These are phyloP conservation scores for Plicaturopsis crispa DNA, from an alignment of 768 basidiomycete species.

Conservation along the genomic window DNA sequence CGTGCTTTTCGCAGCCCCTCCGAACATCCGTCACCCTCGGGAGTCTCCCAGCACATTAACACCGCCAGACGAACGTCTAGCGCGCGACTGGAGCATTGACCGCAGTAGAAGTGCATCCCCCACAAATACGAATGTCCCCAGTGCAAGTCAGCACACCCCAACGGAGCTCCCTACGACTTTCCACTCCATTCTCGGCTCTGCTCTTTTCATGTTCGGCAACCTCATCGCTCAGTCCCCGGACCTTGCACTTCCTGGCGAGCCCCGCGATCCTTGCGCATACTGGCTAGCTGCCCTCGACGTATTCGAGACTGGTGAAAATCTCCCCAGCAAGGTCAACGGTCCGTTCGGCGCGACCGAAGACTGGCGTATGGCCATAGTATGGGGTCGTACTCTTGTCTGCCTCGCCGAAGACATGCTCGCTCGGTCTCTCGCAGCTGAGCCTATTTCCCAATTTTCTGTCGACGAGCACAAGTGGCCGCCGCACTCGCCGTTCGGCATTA, in stretches of 20 bases:
- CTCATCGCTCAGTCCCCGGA: slow-evolving; percentile 45
- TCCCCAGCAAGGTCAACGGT: slow-evolving; percentile 34
- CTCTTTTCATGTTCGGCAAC: slow-evolving; percentile 58
- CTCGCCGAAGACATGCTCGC: slow-evolving; percentile 46
- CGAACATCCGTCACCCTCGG: slow-evolving; percentile 11
- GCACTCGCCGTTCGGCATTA: slow-evolving; percentile 44
- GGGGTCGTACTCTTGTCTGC: slow-evolving; percentile 58
- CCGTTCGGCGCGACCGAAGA: no score
- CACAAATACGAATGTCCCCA: no score
- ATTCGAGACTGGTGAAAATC: slow-evolving; percentile 60
- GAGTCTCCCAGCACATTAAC: slow-evolving; percentile 10
- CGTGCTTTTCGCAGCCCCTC: slow-evolving; percentile 29
- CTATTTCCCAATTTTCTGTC: slow-evolving; percentile 14
- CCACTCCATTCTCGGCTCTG: slow-evolving; percentile 56
- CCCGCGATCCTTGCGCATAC: slow-evolving; percentile 40
- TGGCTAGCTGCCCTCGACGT: slow-evolving; percentile 68
- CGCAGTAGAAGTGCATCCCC: no score
- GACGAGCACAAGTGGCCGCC: slow-evolving; percentile 43
- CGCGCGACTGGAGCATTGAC: slow-evolving; percentile 13
- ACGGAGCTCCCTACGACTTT: slow-evolving; percentile 56
- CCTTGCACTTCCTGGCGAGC: slow-evolving; percentile 49
- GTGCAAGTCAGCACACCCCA: no score
- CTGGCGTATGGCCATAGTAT: slow-evolving; percentile 62
- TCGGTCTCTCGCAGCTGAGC: slow-evolving; percentile 11
- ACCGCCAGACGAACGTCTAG: slow-evolving; percentile 10